Conservation (phyloP, 1,284 basidiomycete species). For the Golubevia pallescens region DNA sequence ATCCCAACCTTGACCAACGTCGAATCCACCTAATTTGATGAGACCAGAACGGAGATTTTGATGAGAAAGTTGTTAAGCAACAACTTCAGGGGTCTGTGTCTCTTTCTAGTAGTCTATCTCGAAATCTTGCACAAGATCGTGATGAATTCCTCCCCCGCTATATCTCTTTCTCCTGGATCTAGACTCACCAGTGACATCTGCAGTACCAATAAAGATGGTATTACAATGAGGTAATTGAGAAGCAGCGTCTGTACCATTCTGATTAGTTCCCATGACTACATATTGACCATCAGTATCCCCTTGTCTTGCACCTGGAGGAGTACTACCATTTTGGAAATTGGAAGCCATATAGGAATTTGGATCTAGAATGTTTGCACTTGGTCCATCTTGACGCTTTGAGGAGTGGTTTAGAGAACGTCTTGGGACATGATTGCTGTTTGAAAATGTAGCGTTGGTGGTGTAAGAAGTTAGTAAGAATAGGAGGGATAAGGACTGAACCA, state of each 20-base stretch:
- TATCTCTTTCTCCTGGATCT: neutral
- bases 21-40: neutral
- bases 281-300: conserved; percentile 41
- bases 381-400: conserved; percentile 4
- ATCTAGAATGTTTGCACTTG: conserved; percentile 11
- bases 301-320: conserved; percentile 27
- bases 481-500: too few relatives aligned
- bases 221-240: conserved; percentile 35
- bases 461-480: too few relatives aligned
- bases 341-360: conserved; percentile 10
- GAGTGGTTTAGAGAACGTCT: neutral
- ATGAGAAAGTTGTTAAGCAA: too few relatives aligned
- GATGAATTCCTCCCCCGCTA: too few relatives aligned
- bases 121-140: too few relatives aligned
- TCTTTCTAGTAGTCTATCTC: too few relatives aligned
- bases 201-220: conserved; percentile 49
- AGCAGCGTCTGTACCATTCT: conserved; percentile 41
- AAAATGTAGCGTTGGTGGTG: too few relatives aligned
- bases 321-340: conserved; percentile 41
- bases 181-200: conserved; percentile 29
- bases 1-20: conserved; percentile 31
- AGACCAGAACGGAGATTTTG: too few relatives aligned
- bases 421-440: neutral
- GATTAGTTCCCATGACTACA: conserved; percentile 30
- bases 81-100: too few relatives aligned